Base-by-base conservation (phyloP, 176 grass and related monocot genomes). In the Cymbopogon citratus region DNA sequence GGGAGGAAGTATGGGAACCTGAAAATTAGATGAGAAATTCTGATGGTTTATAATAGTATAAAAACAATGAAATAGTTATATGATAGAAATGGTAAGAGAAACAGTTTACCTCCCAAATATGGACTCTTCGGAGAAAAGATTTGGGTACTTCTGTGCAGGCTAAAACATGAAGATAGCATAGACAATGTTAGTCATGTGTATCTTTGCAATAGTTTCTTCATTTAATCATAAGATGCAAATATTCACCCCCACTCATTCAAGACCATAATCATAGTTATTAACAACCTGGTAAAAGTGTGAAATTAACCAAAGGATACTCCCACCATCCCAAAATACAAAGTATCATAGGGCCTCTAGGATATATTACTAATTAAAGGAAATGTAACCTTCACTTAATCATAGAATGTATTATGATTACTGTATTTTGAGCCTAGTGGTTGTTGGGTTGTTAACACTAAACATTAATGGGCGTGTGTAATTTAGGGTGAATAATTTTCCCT, bases 1-100 rank as follows among this genome's bases (percentile, higher is more conserved):
- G 91, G 91, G 44, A 94, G 80, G 41, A 94, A 88, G 76, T 94
- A 94, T 23, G 92, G 92, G 85, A 91, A 94, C 80, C 92, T 94
- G 62, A 56, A 87, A 73, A 73, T 23, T 16, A 66, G 66, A 81
- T 74, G 23, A 15, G 69, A 69, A 12, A 71, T 29, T 35, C 77
- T 16, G 68, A 54, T 74, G 45, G 38, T 10, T 61, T 62, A 23
- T 84, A 21, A 66, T 36, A 19, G 26, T 13, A 43, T 36, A 9
- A 26, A 28, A 76, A 51, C 2, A 2, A 66, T 48, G 45, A 46
- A 66, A 40, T 25, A 27, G 19, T 14, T 33, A 24, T 62, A 31
- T 13, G 3, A 15, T 18, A 24, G 52, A 43, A 77, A 69, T n/a
- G 59, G 3, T 57, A 25, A 24, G 10, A 48, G 19, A 43, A 38